Base-by-base conservation (phyloP, 306 rosid species). In the Myrica gale region DNA sequence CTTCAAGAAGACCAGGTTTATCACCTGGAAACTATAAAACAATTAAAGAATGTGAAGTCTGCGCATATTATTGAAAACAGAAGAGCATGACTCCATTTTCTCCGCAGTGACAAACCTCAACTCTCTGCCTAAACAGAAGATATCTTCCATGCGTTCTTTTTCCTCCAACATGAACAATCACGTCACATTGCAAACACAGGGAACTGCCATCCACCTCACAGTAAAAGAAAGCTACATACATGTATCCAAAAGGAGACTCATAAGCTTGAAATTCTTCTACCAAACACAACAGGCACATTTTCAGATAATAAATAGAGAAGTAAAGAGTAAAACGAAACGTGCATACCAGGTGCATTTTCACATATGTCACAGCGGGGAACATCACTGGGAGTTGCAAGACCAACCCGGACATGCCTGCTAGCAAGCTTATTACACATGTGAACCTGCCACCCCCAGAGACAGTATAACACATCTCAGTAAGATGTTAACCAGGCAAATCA, bases 391-490 rank as follows among this genome's bases (percentile, higher is more conserved):
- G 85, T 84, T 10, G 96, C 99, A 15, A 95, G 97, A 72, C 99
- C 99, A 79, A 95, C 99, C 78, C 99, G 83, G 8, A 95, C 93
- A 81, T 95, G 99, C 41, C 99, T 85, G 80, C 93, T 95, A 79
- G 99, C 99, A 32, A 95, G 89, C 85, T 95, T 95, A 81, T 95
- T 95, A 78, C 99, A 92, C 99, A 90, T 78, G 81, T 95, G 99
- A 71, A 95, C 97, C 99, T 95, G 82, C 73, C 79, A 76, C n/a
- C 32, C 78, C 76, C 77, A 43, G 70, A 52, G 77, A 77, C 60
- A 67, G 23, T 74, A 32, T 57, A 43, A 74, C 74, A 54, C 76
- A 78, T 43, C 39, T 47, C 47, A 70, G 55, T 43, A 47, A 74
- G 5, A 51, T 63, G 63, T 79, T 46, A 37, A 76, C 46, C 63